Evolutionary conservation across 108 stramenopile genomes (phyloP), one percentile per base, ranked within the genome.

Genomic region (Fragilariopsis cylindrus): DNA sequence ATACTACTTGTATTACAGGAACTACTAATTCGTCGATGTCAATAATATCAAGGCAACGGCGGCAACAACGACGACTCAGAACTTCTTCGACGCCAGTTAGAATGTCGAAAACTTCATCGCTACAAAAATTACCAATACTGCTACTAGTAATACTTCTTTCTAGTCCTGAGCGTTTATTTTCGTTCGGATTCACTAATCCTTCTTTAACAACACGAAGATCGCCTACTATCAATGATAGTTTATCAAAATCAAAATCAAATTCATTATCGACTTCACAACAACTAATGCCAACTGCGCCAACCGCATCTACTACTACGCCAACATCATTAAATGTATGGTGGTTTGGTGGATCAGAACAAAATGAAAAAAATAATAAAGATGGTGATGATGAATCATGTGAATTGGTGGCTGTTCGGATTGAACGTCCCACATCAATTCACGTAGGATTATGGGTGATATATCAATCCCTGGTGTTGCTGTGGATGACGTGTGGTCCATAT

Each of bases 391-490:
- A 83, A 12, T 84, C 86, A 2, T 83, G 83, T 60, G 86, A 87
- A 48, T 57, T 87, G 30, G 86, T 87, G 11, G 77, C 82, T 12
- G 91, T 97, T n/a, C 81, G 86, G 2, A 97, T 97, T 39, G 92
- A 97, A 74, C 77, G 89, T 47, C 85, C 94, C 3, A 87, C 91
- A 21, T 54, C 69, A 97, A 96, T 78, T 88, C 89, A 44, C 81
- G 97, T 8, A 80, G 88, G 41, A 97, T 97, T 63, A 76, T 81
- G 8, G 95, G 94, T 12, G 92, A 90, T 54, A 90, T 96, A 45
- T 76, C 86, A 4, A 78, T 96, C 39, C 76, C 82, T 21, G 70
- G 75, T 52, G 62, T 63, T 12, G 52, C 68, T 3, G 70, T 97
- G 41, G 78, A 85, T 42, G 90, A 85, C 54, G 88, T 94, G 2